Base-by-base conservation (phyloP, 495 filamentous ascomycete species). In the Aspergillus conjunctus region DNA sequence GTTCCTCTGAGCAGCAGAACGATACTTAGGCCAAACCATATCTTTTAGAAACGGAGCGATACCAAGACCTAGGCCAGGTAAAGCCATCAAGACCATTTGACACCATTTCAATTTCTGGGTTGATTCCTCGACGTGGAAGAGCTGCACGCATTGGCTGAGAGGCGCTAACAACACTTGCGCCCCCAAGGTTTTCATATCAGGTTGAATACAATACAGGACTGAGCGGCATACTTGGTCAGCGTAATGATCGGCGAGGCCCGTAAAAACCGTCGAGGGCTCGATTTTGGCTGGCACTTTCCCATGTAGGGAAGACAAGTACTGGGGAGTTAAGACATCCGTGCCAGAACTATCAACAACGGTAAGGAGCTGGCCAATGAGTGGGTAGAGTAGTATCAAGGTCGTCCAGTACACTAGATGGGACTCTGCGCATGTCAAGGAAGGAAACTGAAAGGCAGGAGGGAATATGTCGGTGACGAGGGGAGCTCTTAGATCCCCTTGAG, bases 1-100 rank as follows among this genome's bases (percentile, higher is more conserved):
- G 33, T 60, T 49, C 22, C 26, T 43, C 39, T 67, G 46, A n/a
- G 66, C 52, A 46, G 51, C 44, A 10, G 34, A 39, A 31, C 56
- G 56, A 45, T 65, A 68, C 22, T 66, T 58, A 14, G 59, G 64
- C 67, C 67, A 70, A 46, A 70, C 51, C 54, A 68, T 66, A 52
- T 69, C 52, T 17, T 68, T 71, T 39, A 66, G 32, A 12, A 65
- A 64, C 8, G 58, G 51, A 5, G 60, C 61, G 48, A 68, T 69
- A n/a, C 63, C 67, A 30, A 71, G 63, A 11, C 64, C 62, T 3
- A 68, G 43, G 5, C 56, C 37, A 10, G 51, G 34, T 30, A 71
- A 32, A 34, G 46, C 17, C 59, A 52, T 56, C 17, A 66, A 62
- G n/a, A 66, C 56, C 31, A 21, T 39, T 45, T 69, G 65, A 48